Percentiles rank a stretch among this genome's conserved stretches.
Evolutionary conservation across 176 grass and related monocot genomes (phyloP).

Genomic region (Areca catechu): DNA sequence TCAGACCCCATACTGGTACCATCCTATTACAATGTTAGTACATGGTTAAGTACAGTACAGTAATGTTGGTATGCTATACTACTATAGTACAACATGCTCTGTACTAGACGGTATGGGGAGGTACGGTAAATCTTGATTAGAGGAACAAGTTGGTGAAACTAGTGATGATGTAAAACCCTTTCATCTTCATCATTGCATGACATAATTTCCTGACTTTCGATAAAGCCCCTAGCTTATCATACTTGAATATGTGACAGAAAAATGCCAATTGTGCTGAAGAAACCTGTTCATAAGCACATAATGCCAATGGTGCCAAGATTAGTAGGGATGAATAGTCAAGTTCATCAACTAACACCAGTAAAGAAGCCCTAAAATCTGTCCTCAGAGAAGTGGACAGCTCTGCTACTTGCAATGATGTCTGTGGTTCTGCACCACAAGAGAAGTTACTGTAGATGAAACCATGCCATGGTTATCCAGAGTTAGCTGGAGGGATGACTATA

Average conservation of each 20-base stretch:
- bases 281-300: constrained; percentile 25
- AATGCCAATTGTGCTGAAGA: constrained; percentile 15
- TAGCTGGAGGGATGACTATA: constrained; percentile 10
- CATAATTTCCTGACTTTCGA: constrained; percentile 2
- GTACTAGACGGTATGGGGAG: no score
- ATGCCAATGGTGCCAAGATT: constrained; percentile 24
- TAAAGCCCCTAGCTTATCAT: constrained; percentile 3
- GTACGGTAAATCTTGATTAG: no score
- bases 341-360: constrained; percentile 12
- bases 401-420: constrained; percentile 13
- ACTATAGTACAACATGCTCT: no score
- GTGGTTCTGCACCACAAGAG: constrained; percentile 2
- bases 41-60: no score
- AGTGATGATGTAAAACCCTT: constrained; percentile 31
- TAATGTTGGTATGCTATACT: no score
- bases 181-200: constrained; percentile 12
- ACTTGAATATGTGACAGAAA: constrained; percentile 37
- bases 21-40: no score
- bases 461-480: constrained; percentile 5
- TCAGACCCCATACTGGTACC: no score
- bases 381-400: constrained; percentile 17
- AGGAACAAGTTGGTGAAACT: constrained; percentile 16
- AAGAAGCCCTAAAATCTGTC: constrained; percentile 17
- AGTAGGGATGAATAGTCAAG: constrained; percentile 23
- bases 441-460: constrained; percentile 14